Evolutionary conservation across 345 rosid species (phyloP), one percentile per base, ranked within the genome.

Genomic region (Hirschfeldia incana): DNA sequence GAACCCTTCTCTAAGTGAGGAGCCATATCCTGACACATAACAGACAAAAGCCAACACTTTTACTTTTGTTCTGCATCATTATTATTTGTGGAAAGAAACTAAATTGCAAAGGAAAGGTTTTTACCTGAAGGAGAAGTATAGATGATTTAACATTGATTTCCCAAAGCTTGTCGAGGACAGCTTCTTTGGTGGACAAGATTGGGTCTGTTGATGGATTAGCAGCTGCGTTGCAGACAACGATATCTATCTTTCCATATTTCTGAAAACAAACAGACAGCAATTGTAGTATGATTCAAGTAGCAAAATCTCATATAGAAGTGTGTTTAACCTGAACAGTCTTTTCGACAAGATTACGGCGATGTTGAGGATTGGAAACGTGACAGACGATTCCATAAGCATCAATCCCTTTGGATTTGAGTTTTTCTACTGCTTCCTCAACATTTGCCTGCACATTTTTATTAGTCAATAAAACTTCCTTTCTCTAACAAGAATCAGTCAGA

Each of bases 131-230:
- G 34, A 93, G 87, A 67, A 87, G 92, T 69, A 93, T 84, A 7
- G 92, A 64, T 8, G 97, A 84, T 77, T 93, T 93, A 72, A 93
- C 97, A 81, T 93, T 91, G 62, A 93, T 89, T 51, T 93, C 93
- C 98, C 98, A 91, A 9, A 93, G 83, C 84, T 93, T 93, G 83
- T 91, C 97, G 2, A 93, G 97, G 29, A 89, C 83, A 11, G 88
- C 83, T 71, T 84, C 98, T 83, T 85, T 67, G 62, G 85, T 89
- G 13, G 89, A 80, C 85, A 93, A 77, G 73, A 93, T 88, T 44
- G 84, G 46, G 29, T 84, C 89, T 1, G 84, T 70, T 30, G 97
- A 85, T 42, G 97, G 98, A 83, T 93, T 93, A n/a, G 88, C 88
- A 75, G 94, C 98, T 0, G 97, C 97, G 77, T 93, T 93, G 10